Evolutionary conservation across 306 rosid genomes (phyloP), one percentile per base, ranked within the genome.

Genomic region (Sindora glabra): DNA sequence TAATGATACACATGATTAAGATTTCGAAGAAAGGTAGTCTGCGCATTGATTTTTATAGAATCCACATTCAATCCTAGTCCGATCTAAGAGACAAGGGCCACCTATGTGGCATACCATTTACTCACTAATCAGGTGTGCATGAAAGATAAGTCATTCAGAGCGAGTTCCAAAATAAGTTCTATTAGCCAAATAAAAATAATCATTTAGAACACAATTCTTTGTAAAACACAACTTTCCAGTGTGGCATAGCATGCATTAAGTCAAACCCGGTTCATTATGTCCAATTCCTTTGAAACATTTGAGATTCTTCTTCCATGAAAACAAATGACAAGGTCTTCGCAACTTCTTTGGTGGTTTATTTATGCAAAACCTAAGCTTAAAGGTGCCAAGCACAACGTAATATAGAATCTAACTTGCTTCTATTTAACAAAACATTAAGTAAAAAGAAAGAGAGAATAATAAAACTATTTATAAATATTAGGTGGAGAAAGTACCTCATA

Each of bases 401-500:
- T 59, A 34, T 11, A 50, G 16, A 38, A 40, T 24, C 55, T n/a
- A n/a, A n/a, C n/a, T 34, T 47, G 39, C 40, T 48, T 48, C 53
- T 16, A 25, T 24, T 21, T 24, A 58, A 21, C 23, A 48, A 25
- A 47, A n/a, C 22, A 38, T 13, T 41, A 5, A 48, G 24, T 22
- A 41, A 45, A 19, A 34, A 40, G 41, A 29, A 60, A 52, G 37
- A 49, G 54, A 38, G 56, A 30, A 63, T 24, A 54, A 64, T 40
- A 30, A 39, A 11, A 66, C 49, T n/a, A n/a, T n/a, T n/a, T n/a
- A n/a, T n/a, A n/a, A n/a, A n/a, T n/a, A n/a, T n/a, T n/a, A n/a
- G n/a, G n/a, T n/a, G n/a, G 38, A 45, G 62, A 63, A 51, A 52
- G 67, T 77, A 92, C 99, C 99, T 81, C 27, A 64, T 74, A 89